Base-by-base conservation (phyloP, 2,329 filamentous ascomycete species). In the Microdochium paspali region DNA sequence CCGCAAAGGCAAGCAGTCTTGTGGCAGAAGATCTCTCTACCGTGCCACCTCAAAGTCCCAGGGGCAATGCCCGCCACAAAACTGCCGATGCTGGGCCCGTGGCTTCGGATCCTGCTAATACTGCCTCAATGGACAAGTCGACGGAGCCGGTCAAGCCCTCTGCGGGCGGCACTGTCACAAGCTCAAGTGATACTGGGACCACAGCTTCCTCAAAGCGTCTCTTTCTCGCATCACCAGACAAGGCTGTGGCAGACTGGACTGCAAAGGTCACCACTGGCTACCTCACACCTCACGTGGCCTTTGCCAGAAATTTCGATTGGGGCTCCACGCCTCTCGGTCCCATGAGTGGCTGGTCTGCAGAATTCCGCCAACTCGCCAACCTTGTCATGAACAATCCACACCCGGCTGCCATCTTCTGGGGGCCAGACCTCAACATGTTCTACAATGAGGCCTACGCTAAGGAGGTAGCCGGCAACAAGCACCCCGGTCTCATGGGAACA, bases 361-460 rank as follows among this genome's bases (percentile, higher is more conserved):
- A 69, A 21, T 66, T 78, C 21, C 70, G 72, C 28, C 68, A 74
- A 47, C 63, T 63, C 4, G 68, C 69, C 46, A 65, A 66, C 32
- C 65, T 73, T 49, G 61, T 70, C 13, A 61, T 73, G 42, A 65
- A 67, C 18, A 70, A 73, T 54, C 67, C 67, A 4, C 61, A 66
- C 18, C 74, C 77, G 4, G 72, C 75, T 23, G 77, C 77, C 10
- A 78, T 82, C 63, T 84, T 83, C 54, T 84, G 79, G 79, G 79
- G 79, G 2, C 68, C 67, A 15, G 79, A 83, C 26, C 65, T 82
- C 45, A 74, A 81, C 3, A 77, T 79, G 46, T 73, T 84, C 3
- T 84, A 84, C 61, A 84, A 84, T 48, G 79, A 83, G 56, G 73
- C 78, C 0, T 83, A 67, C 30, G 63, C 81, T 44, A 61, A 66